Conservation (phyloP, 805 yeast genomes). For the Maudiozyma pseudohumilis region DNA sequence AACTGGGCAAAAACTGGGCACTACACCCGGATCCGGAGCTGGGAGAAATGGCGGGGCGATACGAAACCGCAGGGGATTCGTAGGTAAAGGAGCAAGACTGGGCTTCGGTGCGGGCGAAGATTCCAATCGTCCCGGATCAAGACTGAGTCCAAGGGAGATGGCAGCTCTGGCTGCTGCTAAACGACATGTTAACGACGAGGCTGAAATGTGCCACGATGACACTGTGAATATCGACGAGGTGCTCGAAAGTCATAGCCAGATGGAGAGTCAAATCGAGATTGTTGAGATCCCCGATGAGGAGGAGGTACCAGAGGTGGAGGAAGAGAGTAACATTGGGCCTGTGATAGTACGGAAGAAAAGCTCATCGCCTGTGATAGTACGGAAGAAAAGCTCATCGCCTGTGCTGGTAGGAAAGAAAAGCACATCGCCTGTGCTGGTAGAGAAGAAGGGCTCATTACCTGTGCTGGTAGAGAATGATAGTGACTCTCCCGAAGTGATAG, state of each 20-base stretch:
- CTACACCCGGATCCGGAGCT: not conserved
- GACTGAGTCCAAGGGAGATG: constrained; percentile 22
- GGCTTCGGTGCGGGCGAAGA: not conserved
- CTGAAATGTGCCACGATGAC: constrained; percentile 4
- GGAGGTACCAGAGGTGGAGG: too few species aligned
- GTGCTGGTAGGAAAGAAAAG: too few species aligned
- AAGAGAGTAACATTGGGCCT: too few species aligned
- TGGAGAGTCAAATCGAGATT: constrained; percentile 13
- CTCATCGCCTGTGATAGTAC: too few species aligned
- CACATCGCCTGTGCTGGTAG: too few species aligned
- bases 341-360: too few species aligned
- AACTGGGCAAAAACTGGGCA: constrained; percentile 13
- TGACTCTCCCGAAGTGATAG: too few species aligned
- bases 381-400: too few species aligned
- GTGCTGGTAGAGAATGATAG: too few species aligned
- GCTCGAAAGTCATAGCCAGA: constrained; percentile 5
- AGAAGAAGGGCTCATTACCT: too few species aligned
- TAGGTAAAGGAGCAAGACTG: constrained; percentile 2
- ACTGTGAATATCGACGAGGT: constrained; percentile 8
- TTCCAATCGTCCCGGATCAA: not conserved
- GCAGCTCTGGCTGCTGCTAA: constrained; percentile 26
- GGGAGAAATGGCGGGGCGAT: too few species aligned
- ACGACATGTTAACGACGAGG: constrained; percentile 18
- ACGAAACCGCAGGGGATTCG: not conserved
- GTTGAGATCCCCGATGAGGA: constrained; percentile 14